phyloP scores from a whole-genome alignment of 2,329 filamentous ascomycete genomes.

The Macrophomina tecta region DNA sequence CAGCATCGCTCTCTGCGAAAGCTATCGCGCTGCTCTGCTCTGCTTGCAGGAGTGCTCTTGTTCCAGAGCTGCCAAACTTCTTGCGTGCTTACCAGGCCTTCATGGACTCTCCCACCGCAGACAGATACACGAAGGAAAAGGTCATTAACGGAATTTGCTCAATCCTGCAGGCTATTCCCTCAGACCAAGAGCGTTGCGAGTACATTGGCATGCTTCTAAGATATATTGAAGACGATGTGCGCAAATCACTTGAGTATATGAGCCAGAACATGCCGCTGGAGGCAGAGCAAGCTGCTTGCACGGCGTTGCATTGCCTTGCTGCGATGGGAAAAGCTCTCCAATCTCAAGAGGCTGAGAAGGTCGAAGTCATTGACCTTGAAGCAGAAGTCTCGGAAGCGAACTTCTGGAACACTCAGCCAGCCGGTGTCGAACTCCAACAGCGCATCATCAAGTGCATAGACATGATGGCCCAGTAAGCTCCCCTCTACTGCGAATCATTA shows the following conservation, averaged over 20 bases:
- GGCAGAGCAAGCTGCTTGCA: constrained; percentile 53
- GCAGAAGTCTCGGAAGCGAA: constrained; percentile 48
- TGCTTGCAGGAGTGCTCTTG: constrained; percentile 73
- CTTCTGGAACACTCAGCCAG: constrained; percentile 60
- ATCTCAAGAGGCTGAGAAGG: constrained; percentile 62
- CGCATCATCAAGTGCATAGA: constrained; percentile 60
- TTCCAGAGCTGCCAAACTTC: constrained; percentile 70
- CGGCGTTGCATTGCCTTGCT: constrained; percentile 69
- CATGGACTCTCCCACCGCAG: constrained; percentile 63
- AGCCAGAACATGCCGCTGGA: constrained; percentile 37
- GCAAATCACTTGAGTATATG: constrained; percentile 28
- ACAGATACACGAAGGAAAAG: constrained; percentile 73
- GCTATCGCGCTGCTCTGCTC: constrained; percentile 78
- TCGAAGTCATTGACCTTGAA: constrained; percentile 68
- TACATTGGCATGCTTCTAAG: constrained; percentile 65
- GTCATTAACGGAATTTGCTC: constrained; percentile 76
- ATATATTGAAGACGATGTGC: constrained; percentile 60
- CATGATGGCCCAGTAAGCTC: constrained; percentile 48
- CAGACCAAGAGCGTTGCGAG: constrained; percentile 60
- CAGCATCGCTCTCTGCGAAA: constrained; percentile 73
- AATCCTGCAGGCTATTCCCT: constrained; percentile 73
- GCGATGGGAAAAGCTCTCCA: constrained; percentile 76
- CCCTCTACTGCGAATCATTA: neutral
- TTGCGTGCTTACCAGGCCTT: constrained; percentile 74
- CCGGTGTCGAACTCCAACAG: constrained; percentile 52